Evolutionary conservation across 1,284 basidiomycete genomes (phyloP).

Genomic region (Malassezia cuniculi): DNA sequence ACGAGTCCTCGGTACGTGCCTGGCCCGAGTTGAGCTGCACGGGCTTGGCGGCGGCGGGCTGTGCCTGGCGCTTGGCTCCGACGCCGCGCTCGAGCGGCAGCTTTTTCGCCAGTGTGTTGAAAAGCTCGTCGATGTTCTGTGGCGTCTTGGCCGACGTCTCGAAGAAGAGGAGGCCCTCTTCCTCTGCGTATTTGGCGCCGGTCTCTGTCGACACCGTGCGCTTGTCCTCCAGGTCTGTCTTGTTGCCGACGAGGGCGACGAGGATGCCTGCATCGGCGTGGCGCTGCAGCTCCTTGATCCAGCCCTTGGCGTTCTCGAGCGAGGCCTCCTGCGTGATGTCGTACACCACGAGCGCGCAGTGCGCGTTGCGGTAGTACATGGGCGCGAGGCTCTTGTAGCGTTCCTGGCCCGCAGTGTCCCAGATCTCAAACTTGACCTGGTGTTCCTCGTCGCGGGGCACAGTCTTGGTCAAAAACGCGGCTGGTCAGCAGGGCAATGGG

Average conservation of each 20-base stretch:
- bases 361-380: constrained; percentile 45
- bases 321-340: constrained; percentile 48
- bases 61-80: constrained; percentile 11
- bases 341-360: constrained; percentile 43
- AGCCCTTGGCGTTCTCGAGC: constrained; percentile 87
- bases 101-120: constrained; percentile 39
- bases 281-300: constrained; percentile 90
- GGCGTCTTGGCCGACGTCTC: constrained; percentile 92
- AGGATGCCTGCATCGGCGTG: constrained; percentile 87
- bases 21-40: constrained; percentile 7
- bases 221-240: constrained; percentile 61
- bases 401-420: constrained; percentile 74
- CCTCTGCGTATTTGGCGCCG: constrained; percentile 81
- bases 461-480: constrained; percentile 91
- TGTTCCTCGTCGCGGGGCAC: constrained; percentile 77
- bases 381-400: constrained; percentile 53
- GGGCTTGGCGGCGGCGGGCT: constrained; percentile 2
- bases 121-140: constrained; percentile 68
- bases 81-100: constrained; percentile 30
- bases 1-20: constrained; percentile 6
- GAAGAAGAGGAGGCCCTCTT: constrained; percentile 86
- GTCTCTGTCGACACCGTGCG: constrained; percentile 34
- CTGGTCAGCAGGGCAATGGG: constrained; percentile 8
- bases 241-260: constrained; percentile 80
- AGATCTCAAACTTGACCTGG: constrained; percentile 93